phyloP scores from a whole-genome alignment of 108 stramenopile species.

The Cyclotella baltica region DNA sequence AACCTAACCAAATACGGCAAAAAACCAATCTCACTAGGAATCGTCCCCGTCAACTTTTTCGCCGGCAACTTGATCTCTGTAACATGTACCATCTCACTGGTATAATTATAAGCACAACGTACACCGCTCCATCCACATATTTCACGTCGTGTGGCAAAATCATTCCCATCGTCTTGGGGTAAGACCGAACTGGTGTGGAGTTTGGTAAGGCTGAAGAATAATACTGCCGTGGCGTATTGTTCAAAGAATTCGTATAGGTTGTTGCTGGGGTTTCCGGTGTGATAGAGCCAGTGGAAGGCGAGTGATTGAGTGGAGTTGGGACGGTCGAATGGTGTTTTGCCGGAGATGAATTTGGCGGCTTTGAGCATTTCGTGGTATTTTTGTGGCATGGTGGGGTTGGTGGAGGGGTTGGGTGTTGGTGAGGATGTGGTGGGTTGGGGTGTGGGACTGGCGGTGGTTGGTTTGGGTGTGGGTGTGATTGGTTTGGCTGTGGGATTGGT shows the following conservation, averaged over 20 bases:
- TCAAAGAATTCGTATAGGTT: conserved; percentile 56
- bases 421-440: neutral
- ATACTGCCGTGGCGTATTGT: conserved; percentile 49
- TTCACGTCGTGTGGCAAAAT: conserved; percentile 31
- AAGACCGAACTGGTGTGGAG: conserved; percentile 21
- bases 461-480: conserved; percentile 13
- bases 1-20: conserved; percentile 56
- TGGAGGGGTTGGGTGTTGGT: conserved; percentile 16
- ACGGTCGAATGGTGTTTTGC: conserved; percentile 28
- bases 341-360: conserved; percentile 47
- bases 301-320: conserved; percentile 31
- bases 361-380: conserved; percentile 52
- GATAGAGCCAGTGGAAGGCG: conserved; percentile 53
- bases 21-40: conserved; percentile 68
- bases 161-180: conserved; percentile 26
- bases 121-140: conserved; percentile 50
- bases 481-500: conserved; percentile 12
- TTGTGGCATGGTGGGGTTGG: conserved; percentile 37
- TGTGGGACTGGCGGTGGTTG: conserved; percentile 15
- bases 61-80: conserved; percentile 38
- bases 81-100: conserved; percentile 45
- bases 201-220: conserved; percentile 47
- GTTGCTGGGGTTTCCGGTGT: conserved; percentile 40
- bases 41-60: conserved; percentile 55
- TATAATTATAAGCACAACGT: conserved; percentile 52